Evolutionary conservation across 2,329 filamentous ascomycete genomes (phyloP), one percentile per base, ranked within the genome.

Genomic region (Lojkania enalia): DNA sequence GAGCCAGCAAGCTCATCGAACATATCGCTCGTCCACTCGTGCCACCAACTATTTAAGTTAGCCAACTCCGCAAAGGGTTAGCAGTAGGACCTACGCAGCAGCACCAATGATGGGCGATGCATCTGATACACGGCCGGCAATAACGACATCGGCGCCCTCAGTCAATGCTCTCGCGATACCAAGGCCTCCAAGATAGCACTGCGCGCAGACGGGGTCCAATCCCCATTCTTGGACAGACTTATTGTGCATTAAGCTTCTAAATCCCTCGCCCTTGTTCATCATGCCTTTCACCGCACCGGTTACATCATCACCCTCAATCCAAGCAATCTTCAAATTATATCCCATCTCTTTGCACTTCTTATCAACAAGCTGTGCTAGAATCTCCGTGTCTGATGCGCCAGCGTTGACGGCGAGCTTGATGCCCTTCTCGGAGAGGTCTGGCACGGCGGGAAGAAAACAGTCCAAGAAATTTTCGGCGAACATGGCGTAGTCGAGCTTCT

Each of bases 381-480:
- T 39, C 38, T 60, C 54, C 0, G 64, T 64, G 33, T 65, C 60
- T 1, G 54, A 58, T 9, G 63, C 64, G 20, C 64, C 64, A 29
- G 63, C 64, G 43, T 67, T 67, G 19, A 60, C 61, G 15, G 60
- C 61, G 5, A 67, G 41, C 41, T 64, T 67, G 48, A 64, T 61
- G 9, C 57, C 55, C 35, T 60, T 54, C 7, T 49, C 54, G 2
- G 58, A 57, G 4, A 67, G 44, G 43, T 63, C 49, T n/a, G 46
- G 62, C 44, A 63, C 63, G 44, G 70, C 71, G 16, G 70, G 71
- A 7, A 66, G 64, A 9, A 73, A 71, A 20, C 75, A 72, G 55
- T 78, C 73, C 29, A 80, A 67, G 48, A 80, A 78, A 6, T 77
- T 75, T 27, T 56, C 55, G 11, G 57, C 60, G 35, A 60, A 61